Percentiles rank a stretch among this genome's conserved stretches.
phyloP scores from a whole-genome alignment of 768 basidiomycete species.

The Xerocomus potaroensis region DNA sequence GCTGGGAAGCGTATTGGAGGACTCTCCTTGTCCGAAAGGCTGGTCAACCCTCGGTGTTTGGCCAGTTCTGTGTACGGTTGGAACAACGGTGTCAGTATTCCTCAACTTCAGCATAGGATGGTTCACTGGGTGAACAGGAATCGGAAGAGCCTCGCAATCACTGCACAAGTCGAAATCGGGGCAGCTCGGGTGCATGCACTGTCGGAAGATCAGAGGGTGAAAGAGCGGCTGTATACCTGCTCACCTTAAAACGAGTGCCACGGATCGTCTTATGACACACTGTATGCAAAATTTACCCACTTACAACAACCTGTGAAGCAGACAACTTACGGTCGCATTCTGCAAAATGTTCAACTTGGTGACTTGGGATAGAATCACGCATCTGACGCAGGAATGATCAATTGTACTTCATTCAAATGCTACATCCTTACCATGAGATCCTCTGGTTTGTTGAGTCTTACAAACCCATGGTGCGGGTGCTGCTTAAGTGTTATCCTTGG shows the following conservation, averaged over 20 bases:
- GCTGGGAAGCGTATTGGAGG: no score
- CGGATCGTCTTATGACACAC: slow-evolving; percentile 49
- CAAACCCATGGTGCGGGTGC: slow-evolving; percentile 75
- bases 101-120: slow-evolving; percentile 79
- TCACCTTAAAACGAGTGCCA: slow-evolving; percentile 72
- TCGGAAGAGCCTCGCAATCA: slow-evolving; percentile 75
- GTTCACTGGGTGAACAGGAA: slow-evolving; percentile 62
- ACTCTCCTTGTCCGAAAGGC: neutral
- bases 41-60: slow-evolving; percentile 4
- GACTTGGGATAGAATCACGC: slow-evolving; percentile 20
- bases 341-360: slow-evolving; percentile 44
- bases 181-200: slow-evolving; percentile 80
- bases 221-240: slow-evolving; percentile 1
- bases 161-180: slow-evolving; percentile 79
- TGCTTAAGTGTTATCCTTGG: slow-evolving; percentile 62
- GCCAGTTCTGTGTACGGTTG: slow-evolving; percentile 36
- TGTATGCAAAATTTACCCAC: slow-evolving; percentile 2
- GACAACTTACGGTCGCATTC: slow-evolving; percentile 48
- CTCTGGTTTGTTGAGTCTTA: slow-evolving; percentile 48
- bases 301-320: no score
- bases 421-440: slow-evolving; percentile 53
- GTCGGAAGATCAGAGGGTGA: slow-evolving; percentile 4
- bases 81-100: slow-evolving; percentile 44
- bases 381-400: slow-evolving; percentile 21
- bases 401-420: neutral